These are phyloP conservation scores for Clarireedia monteithiana DNA, from an alignment of 2,329 filamentous ascomycete genomes.

Conservation along the genomic window DNA sequence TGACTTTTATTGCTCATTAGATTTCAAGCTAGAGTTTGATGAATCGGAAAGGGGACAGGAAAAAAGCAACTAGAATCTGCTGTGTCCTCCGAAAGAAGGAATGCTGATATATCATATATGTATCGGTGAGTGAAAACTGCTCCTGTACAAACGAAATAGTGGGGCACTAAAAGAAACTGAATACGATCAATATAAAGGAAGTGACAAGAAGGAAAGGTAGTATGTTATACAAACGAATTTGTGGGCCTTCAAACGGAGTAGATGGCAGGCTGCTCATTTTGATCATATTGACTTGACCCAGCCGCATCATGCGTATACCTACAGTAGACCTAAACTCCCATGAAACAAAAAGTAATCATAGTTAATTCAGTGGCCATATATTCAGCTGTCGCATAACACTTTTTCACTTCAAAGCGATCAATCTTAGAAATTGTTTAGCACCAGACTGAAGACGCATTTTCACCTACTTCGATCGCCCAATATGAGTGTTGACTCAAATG, in stretches of 20 bases:
- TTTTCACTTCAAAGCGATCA: too few species aligned
- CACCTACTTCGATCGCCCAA: not conserved
- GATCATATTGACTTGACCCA: not conserved
- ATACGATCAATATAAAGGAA: not conserved
- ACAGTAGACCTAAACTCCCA: not conserved
- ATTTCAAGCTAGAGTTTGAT: not conserved
- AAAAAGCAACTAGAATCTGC: not conserved
- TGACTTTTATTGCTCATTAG: not conserved
- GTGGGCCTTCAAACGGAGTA: too few species aligned
- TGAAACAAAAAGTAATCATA: not conserved
- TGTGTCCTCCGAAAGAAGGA: not conserved
- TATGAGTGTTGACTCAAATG: not conserved
- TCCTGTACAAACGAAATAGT: not conserved
- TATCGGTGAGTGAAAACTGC: not conserved
- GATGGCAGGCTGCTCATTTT: too few species aligned
- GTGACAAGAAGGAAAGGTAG: not conserved
- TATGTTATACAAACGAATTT: not conserved
- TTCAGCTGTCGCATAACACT: not conserved
- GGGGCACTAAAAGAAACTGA: not conserved
- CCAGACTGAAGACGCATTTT: not conserved
- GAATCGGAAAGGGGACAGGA: too few species aligned
- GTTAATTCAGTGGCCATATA: not conserved
- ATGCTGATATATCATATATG: too few species aligned
- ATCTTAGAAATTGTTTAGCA: too few species aligned
- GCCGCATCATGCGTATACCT: not conserved